Base-by-base conservation (phyloP, 225 moss, liverwort and hornwort genomes). In the Rhytidiadelphus loreus region DNA sequence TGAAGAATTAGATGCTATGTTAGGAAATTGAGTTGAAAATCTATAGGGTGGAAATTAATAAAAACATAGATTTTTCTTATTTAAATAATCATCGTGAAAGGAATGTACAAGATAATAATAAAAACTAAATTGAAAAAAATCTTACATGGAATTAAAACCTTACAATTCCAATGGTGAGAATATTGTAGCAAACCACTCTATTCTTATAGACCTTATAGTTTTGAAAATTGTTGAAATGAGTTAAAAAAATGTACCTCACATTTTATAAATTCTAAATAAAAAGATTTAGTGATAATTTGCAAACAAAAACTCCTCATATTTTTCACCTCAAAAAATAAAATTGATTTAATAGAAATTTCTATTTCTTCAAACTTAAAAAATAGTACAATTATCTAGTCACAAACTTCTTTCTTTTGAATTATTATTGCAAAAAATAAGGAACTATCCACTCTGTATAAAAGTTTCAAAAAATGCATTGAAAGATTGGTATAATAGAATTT, bases 251-350 rank as follows among this genome's bases (percentile, higher is more conserved):
- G 0, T 28, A 28, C 16, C 3, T 9, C 2, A 71, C 1, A 28
- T 44, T 72, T 41, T 44, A 44, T 28, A 28, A 71, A 5, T 26
- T 16, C 5, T 26, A 9, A n/a, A n/a, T n/a, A n/a, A n/a, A 71
- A 8, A 43, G 9, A 28, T 71, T 9, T 5, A 44, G 1, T 28
- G 10, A 71, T 8, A 71, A 3, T 16, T 2, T 0, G 0, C 2
- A 44, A 23, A 28, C 6, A 26, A 71, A 41, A 43, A 44, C 2
- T 5, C 6, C 1, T 44, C 2, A 6, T 16, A 10, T 3, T 43
- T 43, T 71, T 44, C 16, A 28, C 9, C 0, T 28, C 5, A 28
- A 3, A n/a, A 16, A 71, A 71, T n/a, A 5, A 71, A 26, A 15
- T 26, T 15, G 3, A 16, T 41, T 43, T 5, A 15, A 26, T 65